Conservation (phyloP, 2,329 filamentous ascomycete species). For the Aotearoamyces nothofagi region DNA sequence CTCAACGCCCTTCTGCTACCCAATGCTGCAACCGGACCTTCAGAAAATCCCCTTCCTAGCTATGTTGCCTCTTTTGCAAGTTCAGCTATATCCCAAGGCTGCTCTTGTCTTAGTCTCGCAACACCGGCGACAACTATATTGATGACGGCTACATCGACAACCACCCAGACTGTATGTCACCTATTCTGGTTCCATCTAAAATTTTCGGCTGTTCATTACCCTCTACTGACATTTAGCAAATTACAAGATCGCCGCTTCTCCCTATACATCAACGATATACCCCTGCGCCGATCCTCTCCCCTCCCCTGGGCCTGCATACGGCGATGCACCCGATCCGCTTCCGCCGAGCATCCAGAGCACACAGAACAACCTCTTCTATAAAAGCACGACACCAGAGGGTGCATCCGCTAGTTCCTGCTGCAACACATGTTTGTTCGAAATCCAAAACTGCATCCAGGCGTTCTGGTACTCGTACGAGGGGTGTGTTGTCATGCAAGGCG, state of each 20-base stretch:
- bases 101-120: no score
- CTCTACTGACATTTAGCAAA: neutral
- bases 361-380: neutral
- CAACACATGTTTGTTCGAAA: constrained; percentile 3
- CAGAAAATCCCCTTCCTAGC: no score
- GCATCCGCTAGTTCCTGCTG: constrained; percentile 1
- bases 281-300: constrained; percentile 1
- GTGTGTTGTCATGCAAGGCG: constrained; percentile 2
- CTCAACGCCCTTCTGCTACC: neutral
- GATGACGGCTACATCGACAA: neutral
- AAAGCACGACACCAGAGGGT: neutral
- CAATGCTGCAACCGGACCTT: neutral
- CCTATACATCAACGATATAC: constrained; percentile 1
- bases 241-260: neutral
- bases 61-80: no score
- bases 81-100: no score
- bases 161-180: neutral
- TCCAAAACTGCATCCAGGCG: constrained; percentile 3
- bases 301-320: constrained; percentile 1
- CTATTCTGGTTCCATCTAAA: neutral
- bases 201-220: neutral
- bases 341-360: neutral
- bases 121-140: no score
- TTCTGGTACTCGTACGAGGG: constrained; percentile 2
- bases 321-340: neutral